Evolutionary conservation across 208 protist species (phyloP).

Genomic region (Herpetomonas samuelpessoai): DNA sequence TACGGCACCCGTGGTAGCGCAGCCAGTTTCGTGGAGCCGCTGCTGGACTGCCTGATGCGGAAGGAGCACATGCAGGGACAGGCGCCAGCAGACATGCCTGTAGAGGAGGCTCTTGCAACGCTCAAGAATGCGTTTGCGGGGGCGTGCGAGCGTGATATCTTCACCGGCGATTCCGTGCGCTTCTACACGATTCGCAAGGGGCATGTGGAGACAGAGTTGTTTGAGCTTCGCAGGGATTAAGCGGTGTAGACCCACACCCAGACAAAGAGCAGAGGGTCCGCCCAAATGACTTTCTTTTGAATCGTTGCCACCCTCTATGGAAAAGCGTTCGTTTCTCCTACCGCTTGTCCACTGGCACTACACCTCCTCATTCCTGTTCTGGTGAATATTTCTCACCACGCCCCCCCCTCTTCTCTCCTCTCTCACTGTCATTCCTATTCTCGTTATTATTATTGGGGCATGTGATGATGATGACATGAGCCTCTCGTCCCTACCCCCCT

Average conservation of each 20-base stretch:
- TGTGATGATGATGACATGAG: no score
- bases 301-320: not conserved
- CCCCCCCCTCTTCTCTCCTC: not conserved
- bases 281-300: constrained; percentile 3
- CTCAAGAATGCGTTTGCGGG: constrained; percentile 96
- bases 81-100: constrained; percentile 56
- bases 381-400: no score
- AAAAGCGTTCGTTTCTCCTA: not conserved
- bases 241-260: not conserved
- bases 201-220: constrained; percentile 61
- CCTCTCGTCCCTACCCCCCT: no score
- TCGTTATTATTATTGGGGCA: no score
- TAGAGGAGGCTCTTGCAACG: constrained; percentile 87
- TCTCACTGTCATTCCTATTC: no score
- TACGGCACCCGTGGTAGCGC: constrained; percentile 94
- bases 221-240: constrained; percentile 77
- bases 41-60: constrained; percentile 97
- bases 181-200: constrained; percentile 92
- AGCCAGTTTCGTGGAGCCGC: constrained; percentile 94
- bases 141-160: constrained; percentile 97
- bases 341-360: not conserved
- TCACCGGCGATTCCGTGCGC: constrained; percentile 95
- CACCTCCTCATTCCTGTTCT: not conserved
- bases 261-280: not conserved
- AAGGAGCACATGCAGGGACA: constrained; percentile 74